A percentile compares a stretch with the other conserved stretches of the same genome.
These are phyloP conservation scores for Xylariaceae sp. DNA, from an alignment of 2,329 filamentous ascomycete genomes.

Conservation along the genomic window DNA sequence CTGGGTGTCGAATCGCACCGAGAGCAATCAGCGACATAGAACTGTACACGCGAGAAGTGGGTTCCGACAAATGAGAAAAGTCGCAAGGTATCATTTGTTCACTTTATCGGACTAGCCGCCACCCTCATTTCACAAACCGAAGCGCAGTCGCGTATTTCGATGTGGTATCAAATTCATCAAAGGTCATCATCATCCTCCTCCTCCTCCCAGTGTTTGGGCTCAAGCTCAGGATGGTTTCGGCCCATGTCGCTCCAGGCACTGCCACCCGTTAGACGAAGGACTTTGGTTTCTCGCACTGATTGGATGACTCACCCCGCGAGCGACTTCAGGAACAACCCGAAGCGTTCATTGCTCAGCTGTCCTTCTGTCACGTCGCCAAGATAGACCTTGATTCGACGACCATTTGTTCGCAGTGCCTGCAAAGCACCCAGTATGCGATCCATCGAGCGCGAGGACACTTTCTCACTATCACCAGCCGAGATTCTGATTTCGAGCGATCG, in stretches of 20 bases:
- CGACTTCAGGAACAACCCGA: background rate
- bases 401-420: conserved; percentile 1
- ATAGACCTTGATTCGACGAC: conserved; percentile 2
- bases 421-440: conserved; percentile 5
- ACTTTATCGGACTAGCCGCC: too few relatives aligned
- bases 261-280: background rate
- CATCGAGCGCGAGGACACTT: conserved; percentile 1
- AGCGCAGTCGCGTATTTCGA: too few relatives aligned
- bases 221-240: conserved; percentile 3
- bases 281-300: too few relatives aligned
- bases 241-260: conserved; percentile 1
- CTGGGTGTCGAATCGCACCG: too few relatives aligned
- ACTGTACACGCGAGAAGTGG: too few relatives aligned
- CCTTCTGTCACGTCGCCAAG: conserved; percentile 6
- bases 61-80: too few relatives aligned
- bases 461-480: background rate
- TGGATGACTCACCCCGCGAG: conserved; percentile 3
- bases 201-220: conserved; percentile 8
- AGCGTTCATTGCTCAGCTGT: conserved; percentile 1
- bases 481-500: conserved; percentile 8
- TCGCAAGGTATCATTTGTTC: too few relatives aligned
- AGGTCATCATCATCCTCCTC: background rate
- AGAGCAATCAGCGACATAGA: too few relatives aligned
- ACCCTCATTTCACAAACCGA: too few relatives aligned
- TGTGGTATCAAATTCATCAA: too few relatives aligned